A percentile compares a stretch with the other conserved stretches of the same genome.
phyloP scores from a whole-genome alignment of 225 moss, liverwort and hornwort genomes.

The Neckera pumila region DNA sequence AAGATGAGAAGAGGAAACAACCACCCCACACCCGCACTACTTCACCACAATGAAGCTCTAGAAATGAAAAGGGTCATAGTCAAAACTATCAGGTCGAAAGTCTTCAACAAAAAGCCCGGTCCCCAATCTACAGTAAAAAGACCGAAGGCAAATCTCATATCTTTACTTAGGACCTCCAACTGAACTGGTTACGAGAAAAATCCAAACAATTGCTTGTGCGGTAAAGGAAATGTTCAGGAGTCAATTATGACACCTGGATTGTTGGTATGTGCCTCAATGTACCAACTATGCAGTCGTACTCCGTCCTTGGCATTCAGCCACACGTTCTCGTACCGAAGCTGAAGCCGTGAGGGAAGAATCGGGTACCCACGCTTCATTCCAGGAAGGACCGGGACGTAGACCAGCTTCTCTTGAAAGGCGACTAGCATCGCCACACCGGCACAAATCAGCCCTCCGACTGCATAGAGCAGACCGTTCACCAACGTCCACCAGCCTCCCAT shows the following conservation, averaged over 20 bases:
- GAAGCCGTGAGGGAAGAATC: conserved; percentile 60
- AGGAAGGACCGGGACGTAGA: conserved; percentile 85
- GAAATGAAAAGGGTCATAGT: not conserved
- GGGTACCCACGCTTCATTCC: conserved; percentile 85
- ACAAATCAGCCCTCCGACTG: conserved; percentile 60
- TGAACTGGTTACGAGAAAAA: not conserved
- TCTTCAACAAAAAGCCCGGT: not conserved
- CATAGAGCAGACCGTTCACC: conserved; percentile 75
- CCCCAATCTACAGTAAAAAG: not conserved
- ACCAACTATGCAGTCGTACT: conserved; percentile 83
- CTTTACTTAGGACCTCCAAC: not conserved
- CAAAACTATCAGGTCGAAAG: not conserved
- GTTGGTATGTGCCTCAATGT: conserved; percentile 40
- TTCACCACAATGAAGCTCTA: not conserved
- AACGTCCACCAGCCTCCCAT: conserved; percentile 66
- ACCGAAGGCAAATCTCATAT: not conserved
- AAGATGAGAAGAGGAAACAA: no score
- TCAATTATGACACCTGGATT: conserved; percentile 15
- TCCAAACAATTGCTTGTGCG: not conserved
- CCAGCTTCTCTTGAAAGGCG: conserved; percentile 90
- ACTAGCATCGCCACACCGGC: conserved; percentile 76
- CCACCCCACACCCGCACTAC: not conserved
- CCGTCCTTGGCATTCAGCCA: conserved; percentile 69
- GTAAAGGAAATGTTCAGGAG: not conserved
- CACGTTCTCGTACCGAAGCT: conserved; percentile 71